Percentiles rank a stretch among this genome's conserved stretches.
Conservation (phyloP, 148 eudicot species). For the Persicaria maculosa region DNA sequence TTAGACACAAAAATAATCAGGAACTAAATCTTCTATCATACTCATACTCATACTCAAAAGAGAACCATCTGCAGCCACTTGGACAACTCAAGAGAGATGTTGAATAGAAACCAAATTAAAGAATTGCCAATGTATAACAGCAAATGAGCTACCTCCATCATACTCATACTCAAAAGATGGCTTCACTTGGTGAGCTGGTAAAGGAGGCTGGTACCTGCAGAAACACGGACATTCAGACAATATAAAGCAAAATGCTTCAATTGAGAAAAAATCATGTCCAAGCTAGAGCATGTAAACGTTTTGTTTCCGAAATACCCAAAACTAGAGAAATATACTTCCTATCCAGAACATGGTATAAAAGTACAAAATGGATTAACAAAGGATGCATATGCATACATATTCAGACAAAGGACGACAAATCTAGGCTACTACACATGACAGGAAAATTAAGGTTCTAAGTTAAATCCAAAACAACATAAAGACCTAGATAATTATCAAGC, state of each 20-base stretch:
- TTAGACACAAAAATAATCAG: too few species aligned
- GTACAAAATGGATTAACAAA: too few species aligned
- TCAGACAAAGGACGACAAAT: too few species aligned
- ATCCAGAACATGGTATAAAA: too few species aligned
- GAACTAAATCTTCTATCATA: too few species aligned
- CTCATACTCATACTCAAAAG: constrained; percentile 16
- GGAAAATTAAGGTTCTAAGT: neutral
- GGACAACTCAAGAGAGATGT: constrained; percentile 16
- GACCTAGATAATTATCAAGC: neutral
- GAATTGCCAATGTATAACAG: neutral
- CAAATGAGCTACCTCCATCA: constrained; percentile 54
- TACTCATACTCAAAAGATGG: constrained; percentile 50
- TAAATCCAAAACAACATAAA: neutral
- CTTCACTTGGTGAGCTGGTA: constrained; percentile 91
- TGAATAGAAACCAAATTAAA: neutral
- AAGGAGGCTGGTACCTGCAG: constrained; percentile 84
- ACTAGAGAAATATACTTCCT: neutral
- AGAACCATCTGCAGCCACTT: constrained; percentile 55
- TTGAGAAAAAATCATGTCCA: neutral
- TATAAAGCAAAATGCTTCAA: neutral
- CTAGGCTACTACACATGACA: too few species aligned
- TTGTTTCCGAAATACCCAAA: neutral
- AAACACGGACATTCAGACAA: constrained; percentile 2
- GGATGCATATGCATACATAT: too few species aligned
- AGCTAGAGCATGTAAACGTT: neutral